phyloP scores from a whole-genome alignment of 2,329 filamentous ascomycete genomes.

The Zasmidium citrigriseum region DNA sequence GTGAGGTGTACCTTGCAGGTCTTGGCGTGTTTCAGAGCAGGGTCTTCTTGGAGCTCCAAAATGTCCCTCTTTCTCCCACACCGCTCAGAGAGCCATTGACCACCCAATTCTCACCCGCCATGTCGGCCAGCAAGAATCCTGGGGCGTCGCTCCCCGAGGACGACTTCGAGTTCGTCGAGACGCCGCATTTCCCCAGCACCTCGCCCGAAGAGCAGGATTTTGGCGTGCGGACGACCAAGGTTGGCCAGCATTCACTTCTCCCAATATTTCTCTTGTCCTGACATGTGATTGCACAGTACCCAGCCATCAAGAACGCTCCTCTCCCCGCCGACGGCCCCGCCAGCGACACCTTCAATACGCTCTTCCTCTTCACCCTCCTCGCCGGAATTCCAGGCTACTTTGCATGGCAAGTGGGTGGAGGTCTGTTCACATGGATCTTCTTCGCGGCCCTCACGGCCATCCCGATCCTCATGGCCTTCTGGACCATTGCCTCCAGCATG shows the following conservation, averaged over 20 bases:
- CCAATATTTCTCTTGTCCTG: conserved; percentile 1
- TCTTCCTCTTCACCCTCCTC: conserved; percentile 70
- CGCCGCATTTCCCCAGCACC: conserved; percentile 57
- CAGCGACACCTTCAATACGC: conserved; percentile 84
- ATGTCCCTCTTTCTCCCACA: background rate
- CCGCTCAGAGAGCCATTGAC: background rate
- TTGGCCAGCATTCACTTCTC: conserved; percentile 30
- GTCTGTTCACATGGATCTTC: conserved; percentile 84
- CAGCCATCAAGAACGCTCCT: conserved; percentile 89
- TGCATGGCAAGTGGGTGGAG: conserved; percentile 80
- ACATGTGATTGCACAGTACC: conserved; percentile 58
- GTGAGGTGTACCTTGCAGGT: conserved; percentile 5
- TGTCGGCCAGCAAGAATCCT: conserved; percentile 17
- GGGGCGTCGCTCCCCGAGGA: conserved; percentile 45
- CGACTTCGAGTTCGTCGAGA: conserved; percentile 68
- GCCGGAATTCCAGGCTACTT: conserved; percentile 74
- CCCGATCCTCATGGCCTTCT: conserved; percentile 80
- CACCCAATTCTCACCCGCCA: background rate
- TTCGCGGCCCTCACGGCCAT: conserved; percentile 76
- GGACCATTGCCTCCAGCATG: conserved; percentile 75
- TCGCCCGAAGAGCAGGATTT: conserved; percentile 56
- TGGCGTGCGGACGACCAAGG: conserved; percentile 63
- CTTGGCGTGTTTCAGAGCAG: background rate
- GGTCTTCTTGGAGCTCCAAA: background rate
- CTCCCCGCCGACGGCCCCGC: conserved; percentile 87